Evolutionary conservation across 371 early-diverging fungal species (phyloP), one percentile per base, ranked within the genome.

Genomic region (Batrachochytrium dendrobatidis): DNA sequence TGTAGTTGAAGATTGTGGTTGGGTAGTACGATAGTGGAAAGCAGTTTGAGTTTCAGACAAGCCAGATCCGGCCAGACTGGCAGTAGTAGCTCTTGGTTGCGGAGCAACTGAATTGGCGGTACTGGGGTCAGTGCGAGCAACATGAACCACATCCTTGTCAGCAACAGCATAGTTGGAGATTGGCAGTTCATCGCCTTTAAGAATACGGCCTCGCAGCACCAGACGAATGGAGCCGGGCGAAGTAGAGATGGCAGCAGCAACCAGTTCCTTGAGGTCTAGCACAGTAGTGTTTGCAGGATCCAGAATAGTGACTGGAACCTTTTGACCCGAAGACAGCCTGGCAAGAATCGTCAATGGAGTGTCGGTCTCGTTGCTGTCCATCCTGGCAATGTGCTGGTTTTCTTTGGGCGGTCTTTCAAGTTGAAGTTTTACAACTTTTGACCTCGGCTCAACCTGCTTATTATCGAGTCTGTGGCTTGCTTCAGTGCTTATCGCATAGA

Each of bases 141-240:
- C 67, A 50, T 68, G 62, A 8, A 69, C 45, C 3, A 55, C 55
- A 20, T 55, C 39, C 22, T 64, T 66, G 26, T 65, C 60, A 31
- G 35, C 51, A 22, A 72, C 20, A 22, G 53, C 61, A 24, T 63
- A 31, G 3, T 35, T 8, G 12, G 30, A 22, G 10, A 72, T 2
- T 6, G 56, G 39, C 8, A 55, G 60, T 7, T 68, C 67, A 45
- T 72, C 72, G 51, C 63, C 66, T 43, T 60, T 59, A 57, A 69
- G 54, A n/a, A 72, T 63, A 1, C 69, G 62, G 10, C 72, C 72
- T 20, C 46, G 61, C 31, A 51, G 52, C 39, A 72, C 68, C 5
- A 72, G 59, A 8, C 72, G 68, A 33, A 66, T 51, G 46, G 60
- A 48, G 26, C 48, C 60, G 24, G 46, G 46, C 24, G 46, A 5